Conservation (phyloP, 1,284 basidiomycete genomes). For the Apiotrichum akiyoshidainum region DNA sequence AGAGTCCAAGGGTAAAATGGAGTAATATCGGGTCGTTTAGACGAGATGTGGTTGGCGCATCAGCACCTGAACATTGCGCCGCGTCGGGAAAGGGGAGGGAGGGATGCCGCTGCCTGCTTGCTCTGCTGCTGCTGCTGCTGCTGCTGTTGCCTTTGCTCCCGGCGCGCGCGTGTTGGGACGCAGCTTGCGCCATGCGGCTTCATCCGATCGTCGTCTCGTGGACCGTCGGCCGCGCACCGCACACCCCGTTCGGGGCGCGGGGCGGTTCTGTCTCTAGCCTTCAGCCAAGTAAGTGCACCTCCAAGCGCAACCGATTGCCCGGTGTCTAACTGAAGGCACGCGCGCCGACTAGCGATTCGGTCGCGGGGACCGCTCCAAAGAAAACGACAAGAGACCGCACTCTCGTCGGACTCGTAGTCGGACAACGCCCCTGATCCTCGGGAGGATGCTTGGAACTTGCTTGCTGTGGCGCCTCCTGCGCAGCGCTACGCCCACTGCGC, state of each 20-base stretch:
- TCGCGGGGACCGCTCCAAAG: too few relatives aligned
- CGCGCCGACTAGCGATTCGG: too few relatives aligned
- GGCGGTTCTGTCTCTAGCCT: too few relatives aligned
- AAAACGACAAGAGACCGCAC: too few relatives aligned
- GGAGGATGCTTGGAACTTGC: too few relatives aligned
- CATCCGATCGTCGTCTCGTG: slow-evolving; percentile 1
- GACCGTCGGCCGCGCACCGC: slow-evolving; percentile 3
- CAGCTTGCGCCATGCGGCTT: not conserved
- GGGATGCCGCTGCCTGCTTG: slow-evolving; percentile 9
- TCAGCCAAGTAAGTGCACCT: not conserved
- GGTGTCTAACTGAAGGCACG: too few relatives aligned
- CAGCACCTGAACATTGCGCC: slow-evolving; percentile 14
- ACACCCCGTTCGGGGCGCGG: not conserved
- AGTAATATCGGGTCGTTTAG: too few relatives aligned
- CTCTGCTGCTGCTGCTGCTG: not conserved
- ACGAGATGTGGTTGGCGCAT: slow-evolving; percentile 11
- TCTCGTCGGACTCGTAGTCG: too few relatives aligned
- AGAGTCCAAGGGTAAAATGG: too few relatives aligned
- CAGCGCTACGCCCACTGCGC: too few relatives aligned
- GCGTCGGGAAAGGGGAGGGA: slow-evolving; percentile 8
- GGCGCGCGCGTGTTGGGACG: slow-evolving; percentile 2
- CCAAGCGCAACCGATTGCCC: slow-evolving; percentile 1
- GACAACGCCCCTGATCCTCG: too few relatives aligned
- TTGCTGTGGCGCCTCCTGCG: too few relatives aligned
- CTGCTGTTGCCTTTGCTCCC: not conserved